Percentiles rank a stretch among this genome's conserved stretches.
Evolutionary conservation across 2,329 filamentous ascomycete species (phyloP).

Genomic region (Clonostachys solani): DNA sequence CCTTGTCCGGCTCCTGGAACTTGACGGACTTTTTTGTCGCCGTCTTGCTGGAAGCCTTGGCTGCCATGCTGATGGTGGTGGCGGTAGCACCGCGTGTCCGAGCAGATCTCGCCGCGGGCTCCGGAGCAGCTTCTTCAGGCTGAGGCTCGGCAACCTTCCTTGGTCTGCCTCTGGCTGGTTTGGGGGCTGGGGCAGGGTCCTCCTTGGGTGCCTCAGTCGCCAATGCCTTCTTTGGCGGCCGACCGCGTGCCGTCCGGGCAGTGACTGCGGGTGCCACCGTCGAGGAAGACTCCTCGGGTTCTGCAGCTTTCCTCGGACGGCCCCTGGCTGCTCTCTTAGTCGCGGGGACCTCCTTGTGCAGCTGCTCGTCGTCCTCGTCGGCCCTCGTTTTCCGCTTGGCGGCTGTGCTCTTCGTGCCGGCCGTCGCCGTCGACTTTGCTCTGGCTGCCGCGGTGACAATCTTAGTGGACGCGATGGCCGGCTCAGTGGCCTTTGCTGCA

Average conservation of each 20-base stretch:
- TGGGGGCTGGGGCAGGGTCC: constrained; percentile 17
- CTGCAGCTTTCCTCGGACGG: constrained; percentile 36
- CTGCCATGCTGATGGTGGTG: constrained; percentile 5
- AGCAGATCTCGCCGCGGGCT: constrained; percentile 17
- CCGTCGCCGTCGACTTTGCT: constrained; percentile 31
- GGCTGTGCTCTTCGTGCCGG: constrained; percentile 23
- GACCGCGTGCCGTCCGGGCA: constrained; percentile 19
- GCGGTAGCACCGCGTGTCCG: constrained; percentile 16
- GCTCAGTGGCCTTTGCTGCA: constrained; percentile 33
- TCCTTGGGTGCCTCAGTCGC: constrained; percentile 13
- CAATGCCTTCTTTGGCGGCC: constrained; percentile 15
- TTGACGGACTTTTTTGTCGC: constrained; percentile 57
- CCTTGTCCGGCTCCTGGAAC: constrained; percentile 62
- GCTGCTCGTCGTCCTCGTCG: constrained; percentile 45
- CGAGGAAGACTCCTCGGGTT: constrained; percentile 8
- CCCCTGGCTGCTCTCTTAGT: constrained; percentile 14
- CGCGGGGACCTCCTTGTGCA: constrained; percentile 15
- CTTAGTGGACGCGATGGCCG: constrained; percentile 32
- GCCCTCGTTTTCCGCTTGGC: constrained; percentile 46
- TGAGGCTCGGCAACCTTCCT: constrained; percentile 27
- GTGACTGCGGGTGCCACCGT: constrained; percentile 1
- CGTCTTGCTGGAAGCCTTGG: constrained; percentile 27
- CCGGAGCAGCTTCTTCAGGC: constrained; percentile 10
- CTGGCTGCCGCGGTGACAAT: constrained; percentile 44
- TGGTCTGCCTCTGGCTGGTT: constrained; percentile 36